phyloP scores from a whole-genome alignment of 1,139 yeast species.

The Meyerozyma guilliermondii region DNA sequence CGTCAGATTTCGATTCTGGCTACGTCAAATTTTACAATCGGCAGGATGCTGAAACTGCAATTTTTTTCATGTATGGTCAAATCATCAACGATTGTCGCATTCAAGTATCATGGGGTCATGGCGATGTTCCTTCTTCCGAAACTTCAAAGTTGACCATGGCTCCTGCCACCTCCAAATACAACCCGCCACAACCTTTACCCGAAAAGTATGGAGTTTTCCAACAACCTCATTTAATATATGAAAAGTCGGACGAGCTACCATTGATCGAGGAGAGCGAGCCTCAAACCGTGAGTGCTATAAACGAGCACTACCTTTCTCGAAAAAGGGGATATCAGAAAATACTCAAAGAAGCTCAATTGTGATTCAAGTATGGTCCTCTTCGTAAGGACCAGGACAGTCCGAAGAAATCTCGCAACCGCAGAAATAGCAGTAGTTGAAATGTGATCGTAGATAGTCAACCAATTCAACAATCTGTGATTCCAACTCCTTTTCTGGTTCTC shows the following conservation, averaged over 20 bases:
- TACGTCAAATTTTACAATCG: slow-evolving; percentile 25
- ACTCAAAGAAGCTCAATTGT: slow-evolving; percentile 7
- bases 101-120: slow-evolving; percentile 29
- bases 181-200: not conserved
- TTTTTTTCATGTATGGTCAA: slow-evolving; percentile 28
- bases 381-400: slow-evolving; percentile 25
- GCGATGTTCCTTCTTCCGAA: slow-evolving; percentile 7
- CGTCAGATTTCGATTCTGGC: slow-evolving; percentile 19
- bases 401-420: slow-evolving; percentile 38
- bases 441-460: slow-evolving; percentile 26
- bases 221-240: slow-evolving; percentile 17
- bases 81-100: slow-evolving; percentile 27
- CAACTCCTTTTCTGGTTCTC: not conserved
- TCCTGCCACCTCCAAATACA: not conserved
- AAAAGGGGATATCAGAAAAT: slow-evolving; percentile 11
- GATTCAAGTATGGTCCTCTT: slow-evolving; percentile 8
- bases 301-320: slow-evolving; percentile 14
- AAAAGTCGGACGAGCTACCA: slow-evolving; percentile 7
- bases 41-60: slow-evolving; percentile 33
- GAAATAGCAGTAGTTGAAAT: slow-evolving; percentile 40
- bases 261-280: slow-evolving; percentile 19
- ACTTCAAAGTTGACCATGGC: slow-evolving; percentile 5
- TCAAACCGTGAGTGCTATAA: slow-evolving; percentile 10
- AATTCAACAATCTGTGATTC: slow-evolving; percentile 1
- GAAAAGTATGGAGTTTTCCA: slow-evolving; percentile 10